Evolutionary conservation across 2,329 filamentous ascomycete species (phyloP).

Genomic region (Emericellopsis cladophorae): DNA sequence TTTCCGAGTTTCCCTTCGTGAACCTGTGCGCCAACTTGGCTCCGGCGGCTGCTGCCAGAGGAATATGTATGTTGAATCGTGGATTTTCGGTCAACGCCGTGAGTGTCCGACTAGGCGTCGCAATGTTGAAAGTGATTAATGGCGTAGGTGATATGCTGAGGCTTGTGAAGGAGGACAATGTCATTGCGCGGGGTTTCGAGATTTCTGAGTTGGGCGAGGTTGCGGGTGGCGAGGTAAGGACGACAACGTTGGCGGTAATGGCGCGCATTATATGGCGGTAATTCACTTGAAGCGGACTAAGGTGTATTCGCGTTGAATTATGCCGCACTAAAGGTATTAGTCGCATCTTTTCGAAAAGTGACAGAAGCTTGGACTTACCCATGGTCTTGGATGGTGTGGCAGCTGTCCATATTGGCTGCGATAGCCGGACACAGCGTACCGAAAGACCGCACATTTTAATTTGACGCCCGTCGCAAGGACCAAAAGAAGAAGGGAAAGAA

Average conservation of each 20-base stretch:
- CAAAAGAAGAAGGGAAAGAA: too few species aligned
- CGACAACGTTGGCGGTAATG: constrained; percentile 40
- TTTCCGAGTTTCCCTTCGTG: constrained; percentile 31
- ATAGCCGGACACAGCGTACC: too few species aligned
- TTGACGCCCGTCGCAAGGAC: too few species aligned
- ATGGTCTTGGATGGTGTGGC: too few species aligned
- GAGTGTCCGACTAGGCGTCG: constrained; percentile 40
- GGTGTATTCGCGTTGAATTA: too few species aligned
- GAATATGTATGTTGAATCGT: constrained; percentile 43
- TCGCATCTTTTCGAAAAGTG: too few species aligned
- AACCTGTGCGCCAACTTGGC: constrained; percentile 39
- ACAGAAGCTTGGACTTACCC: too few species aligned
- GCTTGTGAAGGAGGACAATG: constrained; percentile 47
- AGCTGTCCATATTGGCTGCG: too few species aligned
- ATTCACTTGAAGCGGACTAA: constrained; percentile 26
- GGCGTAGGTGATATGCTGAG: constrained; percentile 38
- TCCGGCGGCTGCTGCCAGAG: constrained; percentile 31
- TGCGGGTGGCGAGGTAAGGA: constrained; percentile 33
- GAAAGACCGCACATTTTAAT: too few species aligned
- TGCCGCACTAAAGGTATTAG: too few species aligned
- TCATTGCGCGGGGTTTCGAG: constrained; percentile 33
- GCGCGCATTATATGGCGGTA: constrained; percentile 37
- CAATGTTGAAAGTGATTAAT: constrained; percentile 44
- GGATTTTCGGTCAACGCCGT: constrained; percentile 27
- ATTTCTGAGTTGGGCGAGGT: neutral